Percentiles rank a stretch among this genome's conserved stretches.
Conservation (phyloP, 2,329 filamentous ascomycete genomes). For the Aschersonia sp. region DNA sequence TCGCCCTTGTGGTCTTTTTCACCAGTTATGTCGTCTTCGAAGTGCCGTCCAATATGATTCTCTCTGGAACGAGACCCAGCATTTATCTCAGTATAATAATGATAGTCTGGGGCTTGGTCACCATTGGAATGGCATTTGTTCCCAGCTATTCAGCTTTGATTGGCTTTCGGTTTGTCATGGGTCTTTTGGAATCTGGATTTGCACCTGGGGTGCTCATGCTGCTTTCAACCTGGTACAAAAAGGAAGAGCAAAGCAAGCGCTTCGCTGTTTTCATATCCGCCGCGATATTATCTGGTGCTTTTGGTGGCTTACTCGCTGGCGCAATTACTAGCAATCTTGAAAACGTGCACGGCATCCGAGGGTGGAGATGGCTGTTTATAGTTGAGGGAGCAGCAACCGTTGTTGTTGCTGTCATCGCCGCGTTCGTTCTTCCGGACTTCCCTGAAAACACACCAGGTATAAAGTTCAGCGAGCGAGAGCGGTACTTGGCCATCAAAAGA, state of each 20-base stretch:
- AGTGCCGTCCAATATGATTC: constrained; percentile 44
- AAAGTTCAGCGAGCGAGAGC: not conserved
- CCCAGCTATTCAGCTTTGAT: not conserved
- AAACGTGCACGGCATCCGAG: constrained; percentile 35
- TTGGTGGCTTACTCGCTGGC: constrained; percentile 46
- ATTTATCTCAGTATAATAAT: constrained; percentile 3
- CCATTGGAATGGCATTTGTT: not conserved
- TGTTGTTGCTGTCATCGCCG: constrained; percentile 37
- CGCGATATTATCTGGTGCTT: constrained; percentile 45
- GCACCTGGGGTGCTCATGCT: constrained; percentile 4
- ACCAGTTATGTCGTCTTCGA: constrained; percentile 27
- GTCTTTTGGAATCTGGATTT: constrained; percentile 4
- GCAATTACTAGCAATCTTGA: constrained; percentile 42
- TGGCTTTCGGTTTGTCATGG: constrained; percentile 5
- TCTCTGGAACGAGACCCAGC: constrained; percentile 20
- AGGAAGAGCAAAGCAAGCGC: constrained; percentile 21
- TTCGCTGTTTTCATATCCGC: constrained; percentile 44
- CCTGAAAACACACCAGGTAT: constrained; percentile 41
- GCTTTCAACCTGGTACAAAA: constrained; percentile 5
- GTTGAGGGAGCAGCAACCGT: constrained; percentile 48
- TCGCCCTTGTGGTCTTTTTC: constrained; percentile 13
- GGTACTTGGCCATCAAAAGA: not conserved
- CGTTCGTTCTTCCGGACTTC: constrained; percentile 51
- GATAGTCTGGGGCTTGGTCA: constrained; percentile 1
- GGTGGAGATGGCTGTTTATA: constrained; percentile 58